phyloP scores from a whole-genome alignment of 805 yeast species.

The Pichia deserticola region DNA sequence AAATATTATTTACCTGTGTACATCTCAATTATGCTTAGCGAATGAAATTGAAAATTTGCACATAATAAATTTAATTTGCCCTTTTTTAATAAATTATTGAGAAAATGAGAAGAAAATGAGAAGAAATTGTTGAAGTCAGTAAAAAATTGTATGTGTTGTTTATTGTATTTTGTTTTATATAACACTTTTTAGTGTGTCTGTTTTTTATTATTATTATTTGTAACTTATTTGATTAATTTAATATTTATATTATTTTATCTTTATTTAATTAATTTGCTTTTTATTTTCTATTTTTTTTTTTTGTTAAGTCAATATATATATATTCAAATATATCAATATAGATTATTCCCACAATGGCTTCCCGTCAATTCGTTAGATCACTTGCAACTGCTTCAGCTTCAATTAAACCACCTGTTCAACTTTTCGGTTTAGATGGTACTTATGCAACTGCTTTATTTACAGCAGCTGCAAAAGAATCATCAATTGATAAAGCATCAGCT shows the following conservation, averaged over 20 bases:
- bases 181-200: too few relatives aligned
- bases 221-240: too few relatives aligned
- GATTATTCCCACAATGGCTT: slow-evolving; percentile 36
- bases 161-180: too few relatives aligned
- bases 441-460: slow-evolving; percentile 92
- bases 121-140: too few relatives aligned
- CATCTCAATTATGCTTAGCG: slow-evolving; percentile 21
- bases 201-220: too few relatives aligned
- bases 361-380: slow-evolving; percentile 61
- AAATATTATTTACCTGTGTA: not conserved
- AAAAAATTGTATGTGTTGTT: too few relatives aligned
- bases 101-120: too few relatives aligned
- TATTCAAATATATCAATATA: not conserved
- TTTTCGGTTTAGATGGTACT: slow-evolving; percentile 93
- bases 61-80: too few relatives aligned
- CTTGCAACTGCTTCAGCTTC: slow-evolving; percentile 54
- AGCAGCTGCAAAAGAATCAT: slow-evolving; percentile 78
- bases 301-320: not conserved
- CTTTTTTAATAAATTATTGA: too few relatives aligned
- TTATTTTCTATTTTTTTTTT: too few relatives aligned
- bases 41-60: slow-evolving; percentile 14
- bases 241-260: too few relatives aligned
- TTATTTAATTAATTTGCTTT: too few relatives aligned
- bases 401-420: slow-evolving; percentile 83
- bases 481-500: slow-evolving; percentile 59